Percentiles rank a stretch among this genome's conserved stretches.
Conservation (phyloP, 1,284 basidiomycete species). For the Porodaedalea pini region DNA sequence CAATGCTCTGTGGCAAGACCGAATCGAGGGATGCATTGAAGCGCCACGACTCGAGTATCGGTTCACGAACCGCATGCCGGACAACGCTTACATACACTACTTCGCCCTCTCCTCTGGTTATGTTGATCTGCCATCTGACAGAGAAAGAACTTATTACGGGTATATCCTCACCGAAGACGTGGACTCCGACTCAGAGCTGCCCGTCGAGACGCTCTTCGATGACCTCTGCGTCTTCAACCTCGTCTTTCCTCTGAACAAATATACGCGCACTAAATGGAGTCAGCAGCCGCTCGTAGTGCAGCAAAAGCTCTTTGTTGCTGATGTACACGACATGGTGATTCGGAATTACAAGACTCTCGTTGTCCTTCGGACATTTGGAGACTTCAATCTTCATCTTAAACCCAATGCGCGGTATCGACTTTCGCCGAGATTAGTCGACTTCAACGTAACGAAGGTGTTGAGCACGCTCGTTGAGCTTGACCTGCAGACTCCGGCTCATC, state of each 20-base stretch:
- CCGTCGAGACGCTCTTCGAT: conserved; percentile 45
- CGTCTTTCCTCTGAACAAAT: conserved; percentile 40
- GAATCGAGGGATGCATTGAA: conserved; percentile 46
- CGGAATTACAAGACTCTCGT: conserved; percentile 34
- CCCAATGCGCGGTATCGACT: conserved; percentile 38
- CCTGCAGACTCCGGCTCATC: conserved; percentile 25
- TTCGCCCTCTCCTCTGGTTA: conserved; percentile 41
- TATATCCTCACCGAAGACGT: conserved; percentile 38
- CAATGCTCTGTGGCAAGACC: conserved; percentile 43
- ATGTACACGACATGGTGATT: conserved; percentile 38
- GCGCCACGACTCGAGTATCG: conserved; percentile 43
- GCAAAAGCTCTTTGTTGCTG: conserved; percentile 37
- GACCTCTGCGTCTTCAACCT: conserved; percentile 43
- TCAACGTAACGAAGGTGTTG: conserved; percentile 45
- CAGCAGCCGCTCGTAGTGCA: conserved; percentile 37
- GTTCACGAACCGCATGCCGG: conserved; percentile 26
- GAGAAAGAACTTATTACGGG: conserved; percentile 37
- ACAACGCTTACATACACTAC: conserved; percentile 29
- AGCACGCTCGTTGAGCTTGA: conserved; percentile 44
- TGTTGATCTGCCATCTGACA: conserved; percentile 40
- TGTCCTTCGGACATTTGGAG: conserved; percentile 38
- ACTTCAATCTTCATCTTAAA: conserved; percentile 28
- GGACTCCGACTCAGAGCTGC: conserved; percentile 31
- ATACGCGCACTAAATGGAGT: conserved; percentile 37
- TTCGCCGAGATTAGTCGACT: conserved; percentile 47